Evolutionary conservation across 1,284 basidiomycete species (phyloP), one percentile per base, ranked within the genome.

Genomic region (Lignosus rhinocerotis): DNA sequence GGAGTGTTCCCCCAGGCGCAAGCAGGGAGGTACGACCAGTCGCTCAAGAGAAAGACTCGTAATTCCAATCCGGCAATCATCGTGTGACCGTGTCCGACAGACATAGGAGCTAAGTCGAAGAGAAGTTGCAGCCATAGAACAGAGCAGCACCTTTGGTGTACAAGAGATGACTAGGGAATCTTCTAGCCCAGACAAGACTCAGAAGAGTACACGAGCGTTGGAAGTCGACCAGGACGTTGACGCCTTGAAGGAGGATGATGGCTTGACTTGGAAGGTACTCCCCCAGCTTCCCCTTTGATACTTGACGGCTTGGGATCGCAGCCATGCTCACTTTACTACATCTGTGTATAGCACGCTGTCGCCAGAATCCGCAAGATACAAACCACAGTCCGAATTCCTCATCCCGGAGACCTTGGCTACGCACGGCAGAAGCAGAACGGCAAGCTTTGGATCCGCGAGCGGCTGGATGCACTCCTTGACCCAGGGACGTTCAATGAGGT

Each of bases 401-500:
- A 77, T 42, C 63, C 67, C 10, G 57, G 70, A 7, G 71, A 78
- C 53, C 70, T 73, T 47, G 77, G 77, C n/a, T 79, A 79, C 59
- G 68, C 71, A 31, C 71, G 77, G n/a, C 77, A 79, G 63, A 77
- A 75, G 54, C 67, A 70, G 16, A 73, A 73, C 50, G 71, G 70
- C 34, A 79, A 79, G 54, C 70, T 78, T 14, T 78, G 76, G 76
- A 75, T 79, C 48, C 75, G 75, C 19, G 76, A 79, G 58, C 70
- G 77, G 19, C 65, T 79, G 10, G 65, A 64, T 19, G 67, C 69
- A 2, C 65, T 79, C 11, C 68, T 78, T 17, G 77, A 79, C 55
- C 47, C 62, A 25, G 69, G 67, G 21, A 74, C 75, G 9, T 78
- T 78, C 55, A 50, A 55, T 14, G 77, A 79, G 62, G 63, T 78